Evolutionary conservation across 495 filamentous ascomycete genomes (phyloP), one percentile per base, ranked within the genome.

Genomic region (Hypoxylon fuscum): DNA sequence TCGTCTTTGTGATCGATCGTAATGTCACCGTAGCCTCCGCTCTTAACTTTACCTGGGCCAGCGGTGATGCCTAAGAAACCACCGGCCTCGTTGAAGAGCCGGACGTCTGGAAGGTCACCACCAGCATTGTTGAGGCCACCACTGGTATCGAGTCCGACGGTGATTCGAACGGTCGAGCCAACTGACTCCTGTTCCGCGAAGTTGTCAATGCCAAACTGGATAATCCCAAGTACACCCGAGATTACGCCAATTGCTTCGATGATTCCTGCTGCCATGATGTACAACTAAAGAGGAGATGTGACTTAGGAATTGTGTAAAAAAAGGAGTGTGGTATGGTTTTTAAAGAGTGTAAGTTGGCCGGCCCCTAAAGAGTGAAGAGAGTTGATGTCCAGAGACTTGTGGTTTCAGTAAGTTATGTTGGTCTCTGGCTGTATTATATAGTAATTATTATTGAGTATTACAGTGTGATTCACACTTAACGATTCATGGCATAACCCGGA

Each of bases 51-150:
- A 9, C 70, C 70, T 0, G 70, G 64, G 46, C 68, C 70, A 21
- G 23, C 17, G 0, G 35, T 14, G 9, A 68, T 62, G 23, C 70
- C 70, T 34, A 72, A 14, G 42, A 70, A 73, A 1, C 55, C 59
- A 5, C 68, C 68, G 11, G 25, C 61, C 41, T 72, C 66, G 35
- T 75, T 72, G 51, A 51, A 72, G n/a, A 75, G 58, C 0, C 66
- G 62, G 27, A 75, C 45, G 23, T 73, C 70, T n/a, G 72, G 72
- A n/a, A 71, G 43, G 44, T 71, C 66, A 10, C 72, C 70, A 1
- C 68, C 68, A 1, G 62, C 52, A 29, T 69, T 65, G 56, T 27
- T 48, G 11, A 63, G 58, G 10, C 67, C 67, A 9, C 45, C 58
- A 0, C 18, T 7, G 18, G 58, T 58, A 50, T 74, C 69, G 8